A percentile compares a stretch with the other conserved stretches of the same genome.
These are phyloP conservation scores for Eragrostis tef DNA, from an alignment of 202 grass and related monocot species.

Conservation along the genomic window DNA sequence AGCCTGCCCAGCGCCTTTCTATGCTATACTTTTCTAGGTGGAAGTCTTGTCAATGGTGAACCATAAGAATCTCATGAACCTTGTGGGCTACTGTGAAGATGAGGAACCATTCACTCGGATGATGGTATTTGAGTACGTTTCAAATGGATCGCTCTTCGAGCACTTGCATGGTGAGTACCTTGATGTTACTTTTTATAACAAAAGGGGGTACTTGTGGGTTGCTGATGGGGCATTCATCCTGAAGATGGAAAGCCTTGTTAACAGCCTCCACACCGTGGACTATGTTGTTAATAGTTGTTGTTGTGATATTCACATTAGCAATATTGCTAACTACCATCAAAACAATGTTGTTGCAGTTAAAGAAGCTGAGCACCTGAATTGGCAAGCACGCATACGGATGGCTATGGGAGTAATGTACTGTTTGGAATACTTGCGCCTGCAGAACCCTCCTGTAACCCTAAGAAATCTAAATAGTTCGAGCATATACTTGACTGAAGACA, in stretches of 20 bases:
- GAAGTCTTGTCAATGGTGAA: slow-evolving; percentile 60
- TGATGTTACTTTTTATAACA: background rate
- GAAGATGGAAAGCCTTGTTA: background rate
- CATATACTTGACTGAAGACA: slow-evolving; percentile 89
- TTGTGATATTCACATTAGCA: background rate
- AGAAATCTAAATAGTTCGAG: slow-evolving; percentile 65
- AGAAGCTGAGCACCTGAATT: slow-evolving; percentile 84
- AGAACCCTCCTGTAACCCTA: slow-evolving; percentile 55
- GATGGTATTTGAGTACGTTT: slow-evolving; percentile 89
- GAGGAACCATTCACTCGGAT: slow-evolving; percentile 84
- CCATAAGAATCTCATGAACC: slow-evolving; percentile 92
- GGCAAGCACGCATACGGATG: slow-evolving; percentile 67
- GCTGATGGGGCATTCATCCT: too few species aligned
- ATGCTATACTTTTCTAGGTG: slow-evolving; percentile 52
- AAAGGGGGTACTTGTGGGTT: background rate
- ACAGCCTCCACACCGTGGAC: slow-evolving; percentile 12
- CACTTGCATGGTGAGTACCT: slow-evolving; percentile 72
- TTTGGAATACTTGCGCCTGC: slow-evolving; percentile 59
- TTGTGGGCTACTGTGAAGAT: slow-evolving; percentile 85
- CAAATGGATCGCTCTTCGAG: slow-evolving; percentile 90
- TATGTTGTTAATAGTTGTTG: slow-evolving; percentile 34
- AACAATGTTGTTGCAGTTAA: slow-evolving; percentile 66
- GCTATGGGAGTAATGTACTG: slow-evolving; percentile 82
- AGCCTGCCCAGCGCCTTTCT: slow-evolving; percentile 60
- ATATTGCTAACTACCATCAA: slow-evolving; percentile 8